Evolutionary conservation across 805 yeast genomes (phyloP).

Genomic region (Candida glaebosa): DNA sequence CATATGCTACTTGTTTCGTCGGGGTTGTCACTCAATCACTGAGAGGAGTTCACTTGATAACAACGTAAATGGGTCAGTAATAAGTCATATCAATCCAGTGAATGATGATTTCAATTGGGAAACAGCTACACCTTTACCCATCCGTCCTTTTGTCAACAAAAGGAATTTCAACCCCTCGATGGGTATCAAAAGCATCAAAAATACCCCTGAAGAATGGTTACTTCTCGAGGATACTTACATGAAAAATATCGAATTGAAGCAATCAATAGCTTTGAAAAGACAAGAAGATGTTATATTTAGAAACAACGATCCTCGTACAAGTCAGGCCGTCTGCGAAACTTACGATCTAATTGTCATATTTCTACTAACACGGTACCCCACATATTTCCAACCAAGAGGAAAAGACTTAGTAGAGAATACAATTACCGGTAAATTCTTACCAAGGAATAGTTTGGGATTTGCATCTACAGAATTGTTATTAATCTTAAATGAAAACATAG

Average conservation of each 20-base stretch:
- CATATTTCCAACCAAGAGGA: slow-evolving; percentile 34
- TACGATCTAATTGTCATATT: slow-evolving; percentile 42
- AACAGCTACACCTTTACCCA: slow-evolving; percentile 37
- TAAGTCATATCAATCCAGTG: slow-evolving; percentile 20
- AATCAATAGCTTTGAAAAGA: slow-evolving; percentile 25
- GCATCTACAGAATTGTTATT: slow-evolving; percentile 19
- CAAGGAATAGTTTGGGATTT: slow-evolving; percentile 16
- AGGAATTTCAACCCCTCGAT: slow-evolving; percentile 32
- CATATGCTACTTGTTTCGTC: not conserved
- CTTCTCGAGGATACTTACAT: slow-evolving; percentile 59
- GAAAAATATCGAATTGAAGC: slow-evolving; percentile 39
- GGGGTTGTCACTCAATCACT: too few relatives aligned
- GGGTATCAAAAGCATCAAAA: slow-evolving; percentile 28
- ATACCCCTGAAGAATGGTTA: slow-evolving; percentile 52
- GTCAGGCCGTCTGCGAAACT: slow-evolving; percentile 44
- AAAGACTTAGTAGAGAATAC: slow-evolving; percentile 30
- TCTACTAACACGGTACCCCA: slow-evolving; percentile 50
- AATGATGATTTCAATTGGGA: slow-evolving; percentile 42
- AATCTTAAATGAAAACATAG: slow-evolving; percentile 38
- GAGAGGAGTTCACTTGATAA: too few relatives aligned
- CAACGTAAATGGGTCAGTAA: slow-evolving; percentile 5
- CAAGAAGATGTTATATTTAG: slow-evolving; percentile 27
- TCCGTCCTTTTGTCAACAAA: slow-evolving; percentile 36
- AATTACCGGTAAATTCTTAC: slow-evolving; percentile 40
- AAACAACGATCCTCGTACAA: slow-evolving; percentile 17